These are phyloP conservation scores for Wickerhamiella musiphila DNA, from an alignment of 805 yeast genomes.

Conservation along the genomic window DNA sequence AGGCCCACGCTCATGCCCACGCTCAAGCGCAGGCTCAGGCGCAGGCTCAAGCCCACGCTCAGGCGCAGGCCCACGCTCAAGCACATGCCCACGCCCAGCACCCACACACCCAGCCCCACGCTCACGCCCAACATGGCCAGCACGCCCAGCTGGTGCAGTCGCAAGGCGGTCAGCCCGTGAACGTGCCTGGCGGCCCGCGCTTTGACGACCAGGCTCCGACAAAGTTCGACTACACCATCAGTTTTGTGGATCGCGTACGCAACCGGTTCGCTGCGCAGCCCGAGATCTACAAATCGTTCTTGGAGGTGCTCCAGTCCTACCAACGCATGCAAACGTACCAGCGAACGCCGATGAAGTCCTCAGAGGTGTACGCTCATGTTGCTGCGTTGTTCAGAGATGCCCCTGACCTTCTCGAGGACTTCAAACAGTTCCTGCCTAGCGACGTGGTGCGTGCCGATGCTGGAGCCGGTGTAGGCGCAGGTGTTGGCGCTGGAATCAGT, in stretches of 20 bases:
- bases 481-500: conserved; percentile 6
- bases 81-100: conserved; percentile 14
- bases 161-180: conserved; percentile 2
- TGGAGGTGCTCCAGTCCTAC: conserved; percentile 90
- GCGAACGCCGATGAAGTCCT: conserved; percentile 86
- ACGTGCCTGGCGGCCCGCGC: conserved; percentile 7
- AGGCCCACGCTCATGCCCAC: conserved; percentile 9
- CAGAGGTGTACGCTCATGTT: conserved; percentile 89
- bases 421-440: conserved; percentile 89
- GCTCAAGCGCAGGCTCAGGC: conserved; percentile 8
- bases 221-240: conserved; percentile 93
- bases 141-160: background rate
- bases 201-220: conserved; percentile 40
- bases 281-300: conserved; percentile 82
- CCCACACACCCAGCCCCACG: conserved; percentile 11
- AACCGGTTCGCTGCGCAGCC: conserved; percentile 88
- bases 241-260: conserved; percentile 89
- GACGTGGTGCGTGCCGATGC: conserved; percentile 23
- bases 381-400: conserved; percentile 77
- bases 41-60: conserved; percentile 5
- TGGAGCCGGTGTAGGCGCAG: background rate
- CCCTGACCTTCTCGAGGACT: conserved; percentile 87
- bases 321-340: conserved; percentile 81
- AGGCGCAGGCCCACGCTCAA: conserved; percentile 8
- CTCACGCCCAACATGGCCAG: conserved; percentile 11